Base-by-base conservation (phyloP, 2,329 filamentous ascomycete species). In the Fusarium sp. region DNA sequence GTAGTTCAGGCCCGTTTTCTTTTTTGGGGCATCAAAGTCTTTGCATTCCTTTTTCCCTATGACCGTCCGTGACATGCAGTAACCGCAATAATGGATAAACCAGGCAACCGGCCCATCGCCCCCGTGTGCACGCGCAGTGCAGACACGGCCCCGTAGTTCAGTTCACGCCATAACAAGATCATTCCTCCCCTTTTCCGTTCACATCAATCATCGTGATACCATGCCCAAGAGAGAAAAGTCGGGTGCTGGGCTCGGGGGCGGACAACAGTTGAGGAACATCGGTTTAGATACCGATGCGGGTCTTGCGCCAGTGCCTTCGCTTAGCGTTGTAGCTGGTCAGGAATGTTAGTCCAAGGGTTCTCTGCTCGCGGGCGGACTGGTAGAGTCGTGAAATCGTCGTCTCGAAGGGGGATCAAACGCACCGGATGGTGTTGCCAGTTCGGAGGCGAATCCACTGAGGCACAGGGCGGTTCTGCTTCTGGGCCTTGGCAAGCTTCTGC, bases 261-360 rank as follows among this genome's bases (percentile, higher is more conserved):
- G 71, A 68, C 70, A 65, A 61, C 39, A 47, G 64, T 55, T 71
- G 62, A 66, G 25, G 79, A 73, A 75, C 76, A 80, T 79, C 81
- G 31, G 83, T 90, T 90, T 96, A 99, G 90, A 99, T 97, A 84
- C 94, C 94, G 88, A 99, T 94, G 85, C 94, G 93, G 84, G 96
- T 98, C 95, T 99, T 99, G 90, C 96, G 94, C 96, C 96, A 99
- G 86, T 99, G 96, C 88, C 96, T 93, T 87, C 96, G 90, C 94
- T 99, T 99, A 83, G 96, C 95, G 90, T 99, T 99, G 92, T 99
- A 99, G 89, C 96, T 99, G 84, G 80, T 50, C 58, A 62, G 15
- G 10, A 44, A 55, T 53, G 61, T 73, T 42, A 72, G 70, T 65
- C 31, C 70, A 54, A 33, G 38, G 20, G 17, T 50, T 47, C 25